Evolutionary conservation across 441 rosid species (phyloP), one percentile per base, ranked within the genome.

Genomic region (Pelargonium australe): DNA sequence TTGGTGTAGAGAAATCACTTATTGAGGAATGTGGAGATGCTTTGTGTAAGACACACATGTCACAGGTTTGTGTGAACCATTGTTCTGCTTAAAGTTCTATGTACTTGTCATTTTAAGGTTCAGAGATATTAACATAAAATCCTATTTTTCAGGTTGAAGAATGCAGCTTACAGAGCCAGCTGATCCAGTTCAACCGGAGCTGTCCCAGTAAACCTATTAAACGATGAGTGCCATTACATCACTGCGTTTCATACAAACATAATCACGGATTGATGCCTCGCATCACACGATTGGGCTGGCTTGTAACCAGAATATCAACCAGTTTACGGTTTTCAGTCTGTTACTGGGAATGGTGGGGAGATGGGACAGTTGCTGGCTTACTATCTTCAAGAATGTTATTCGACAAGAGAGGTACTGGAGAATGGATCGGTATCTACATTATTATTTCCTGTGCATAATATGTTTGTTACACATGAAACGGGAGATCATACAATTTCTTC

Each of bases 21-120:
- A 66, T 82, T 44, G 88, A 84, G 81, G 97, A 87, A 76, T 85
- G 92, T 31, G 88, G 89, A 67, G 78, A 78, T 65, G 45, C 79
- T 61, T 73, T 91, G 64, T 80, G 76, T 11, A 78, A 64, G 75
- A 71, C 82, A 45, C 74, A 83, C 44, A 70, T 67, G 71, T 75
- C 80, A 53, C 95, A 87, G 89, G 97, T 88, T 74, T 65, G 83
- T 47, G 4, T 47, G 16, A 13, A 49, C 2, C 43, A 65, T 43
- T n/a, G 4, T 28, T 19, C 25, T 58, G 62, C 31, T 67, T 47
- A 49, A 20, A 10, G n/a, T 60, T 34, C 57, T 31, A 7, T 49
- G 12, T 40, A 1, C 2, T 1, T 41, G 43, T 23, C 1, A 23
- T 45, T 11, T 7, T 19, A 65, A 12, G 55, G 4, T 2, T 11